These are phyloP conservation scores for Fraxinus nigra DNA, from an alignment of 305 asterid genomes.

Conservation along the genomic window DNA sequence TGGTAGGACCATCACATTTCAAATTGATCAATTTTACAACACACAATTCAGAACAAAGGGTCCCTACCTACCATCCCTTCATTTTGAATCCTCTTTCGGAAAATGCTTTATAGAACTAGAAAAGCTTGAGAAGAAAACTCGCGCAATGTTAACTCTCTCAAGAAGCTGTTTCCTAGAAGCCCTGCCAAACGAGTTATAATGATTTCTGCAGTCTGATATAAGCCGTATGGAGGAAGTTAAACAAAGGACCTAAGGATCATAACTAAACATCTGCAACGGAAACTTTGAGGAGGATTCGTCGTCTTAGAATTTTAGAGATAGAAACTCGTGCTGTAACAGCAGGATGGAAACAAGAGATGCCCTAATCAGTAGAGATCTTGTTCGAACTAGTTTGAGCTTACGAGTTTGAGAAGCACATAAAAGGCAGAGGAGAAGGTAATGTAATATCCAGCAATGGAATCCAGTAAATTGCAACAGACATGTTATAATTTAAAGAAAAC, in stretches of 20 bases:
- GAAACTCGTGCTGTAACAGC: neutral
- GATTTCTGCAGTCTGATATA: no score
- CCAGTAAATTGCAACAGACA: neutral
- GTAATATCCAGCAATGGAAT: neutral
- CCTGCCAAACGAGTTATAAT: neutral
- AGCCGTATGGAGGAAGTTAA: no score
- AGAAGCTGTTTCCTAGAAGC: neutral
- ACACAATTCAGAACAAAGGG: neutral
- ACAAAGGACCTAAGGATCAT: neutral
- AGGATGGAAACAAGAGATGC: neutral
- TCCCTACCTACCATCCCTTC: conserved; percentile 21
- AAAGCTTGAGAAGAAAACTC: neutral
- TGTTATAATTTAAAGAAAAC: conserved; percentile 15
- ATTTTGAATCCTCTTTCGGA: conserved; percentile 22
- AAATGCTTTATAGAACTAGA: no score
- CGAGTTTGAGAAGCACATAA: neutral
- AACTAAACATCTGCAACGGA: neutral
- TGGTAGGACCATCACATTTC: conserved; percentile 35
- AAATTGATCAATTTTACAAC: conserved; percentile 4
- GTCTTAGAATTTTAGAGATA: neutral
- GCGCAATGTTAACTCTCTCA: neutral
- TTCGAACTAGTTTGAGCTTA: neutral
- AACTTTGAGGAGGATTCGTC: neutral
- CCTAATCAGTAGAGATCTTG: neutral
- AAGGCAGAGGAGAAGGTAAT: neutral